Percentiles rank a stretch among this genome's conserved stretches.
Evolutionary conservation across 1,139 yeast species (phyloP).

Genomic region (Candida frijolesensis): DNA sequence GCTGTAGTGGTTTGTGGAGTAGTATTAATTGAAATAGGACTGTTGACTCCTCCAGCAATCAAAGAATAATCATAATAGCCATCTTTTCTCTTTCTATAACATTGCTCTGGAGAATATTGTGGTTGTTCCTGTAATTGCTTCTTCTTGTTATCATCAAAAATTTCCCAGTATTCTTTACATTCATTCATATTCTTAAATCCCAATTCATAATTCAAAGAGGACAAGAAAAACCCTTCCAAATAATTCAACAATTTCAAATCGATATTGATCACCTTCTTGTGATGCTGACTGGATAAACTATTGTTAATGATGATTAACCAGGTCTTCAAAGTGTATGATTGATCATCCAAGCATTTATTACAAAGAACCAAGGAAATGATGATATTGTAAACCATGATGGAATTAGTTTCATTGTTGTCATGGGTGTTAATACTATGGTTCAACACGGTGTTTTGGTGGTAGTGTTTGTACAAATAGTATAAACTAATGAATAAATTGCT

Average conservation of each 20-base stretch:
- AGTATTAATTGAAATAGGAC: not conserved
- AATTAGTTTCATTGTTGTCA: constrained; percentile 15
- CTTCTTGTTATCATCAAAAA: constrained; percentile 9
- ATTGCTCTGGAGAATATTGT: not conserved
- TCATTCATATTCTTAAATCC: constrained; percentile 25
- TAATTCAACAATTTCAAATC: constrained; percentile 27
- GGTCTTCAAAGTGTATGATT: constrained; percentile 54
- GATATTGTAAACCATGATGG: constrained; percentile 29
- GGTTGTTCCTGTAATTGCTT: constrained; percentile 4
- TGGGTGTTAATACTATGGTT: constrained; percentile 15
- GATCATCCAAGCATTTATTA: constrained; percentile 54
- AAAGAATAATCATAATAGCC: not conserved
- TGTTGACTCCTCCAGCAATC: not conserved
- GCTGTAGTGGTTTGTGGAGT: constrained; percentile 1
- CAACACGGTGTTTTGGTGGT: constrained; percentile 12
- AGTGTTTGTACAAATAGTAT: constrained; percentile 33
- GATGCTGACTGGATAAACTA: constrained; percentile 6
- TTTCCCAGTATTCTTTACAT: constrained; percentile 30
- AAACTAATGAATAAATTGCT: constrained; percentile 35
- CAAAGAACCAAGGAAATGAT: constrained; percentile 43
- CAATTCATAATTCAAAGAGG: constrained; percentile 31
- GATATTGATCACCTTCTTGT: constrained; percentile 6
- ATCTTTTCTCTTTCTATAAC: not conserved
- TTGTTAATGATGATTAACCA: constrained; percentile 35
- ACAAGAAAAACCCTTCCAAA: constrained; percentile 34